Evolutionary conservation across 768 basidiomycete species (phyloP).

Genomic region (Mycena vulgaris): DNA sequence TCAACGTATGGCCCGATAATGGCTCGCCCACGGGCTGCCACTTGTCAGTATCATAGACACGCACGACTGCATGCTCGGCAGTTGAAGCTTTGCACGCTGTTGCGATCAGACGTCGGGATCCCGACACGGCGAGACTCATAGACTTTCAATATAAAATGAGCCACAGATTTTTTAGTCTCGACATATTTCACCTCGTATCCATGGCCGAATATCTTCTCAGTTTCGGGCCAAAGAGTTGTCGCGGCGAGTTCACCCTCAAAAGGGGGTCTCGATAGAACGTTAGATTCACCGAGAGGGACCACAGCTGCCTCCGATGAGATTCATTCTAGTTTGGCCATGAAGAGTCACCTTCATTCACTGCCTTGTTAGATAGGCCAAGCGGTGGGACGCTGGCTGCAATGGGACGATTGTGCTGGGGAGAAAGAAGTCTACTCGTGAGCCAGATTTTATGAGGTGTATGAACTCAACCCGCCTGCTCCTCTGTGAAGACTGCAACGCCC

Average conservation of each 20-base stretch:
- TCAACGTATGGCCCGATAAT: conserved; percentile 87
- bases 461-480: conserved; percentile 62
- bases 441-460: neutral
- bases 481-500: conserved; percentile 62
- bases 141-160: conserved; percentile 63
- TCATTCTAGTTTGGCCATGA: neutral
- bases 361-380: conserved; percentile 95
- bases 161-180: neutral
- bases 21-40: conserved; percentile 83
- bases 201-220: conserved; percentile 97
- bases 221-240: conserved; percentile 95
- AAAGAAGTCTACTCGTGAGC: conserved; percentile 10
- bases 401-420: conserved; percentile 71
- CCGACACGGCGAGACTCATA: conserved; percentile 85
- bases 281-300: conserved; percentile 18
- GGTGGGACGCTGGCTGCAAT: conserved; percentile 92
- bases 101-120: conserved; percentile 78
- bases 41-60: conserved; percentile 80
- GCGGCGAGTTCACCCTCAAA: conserved; percentile 93
- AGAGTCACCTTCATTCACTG: conserved; percentile 75
- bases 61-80: conserved; percentile 90
- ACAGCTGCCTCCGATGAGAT: conserved; percentile 25
- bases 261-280: conserved; percentile 60
- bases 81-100: conserved; percentile 93
- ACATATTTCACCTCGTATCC: conserved; percentile 87